Evolutionary conservation across 2,329 filamentous ascomycete species (phyloP), one percentile per base, ranked within the genome.

Genomic region (Microcera coccophila): DNA sequence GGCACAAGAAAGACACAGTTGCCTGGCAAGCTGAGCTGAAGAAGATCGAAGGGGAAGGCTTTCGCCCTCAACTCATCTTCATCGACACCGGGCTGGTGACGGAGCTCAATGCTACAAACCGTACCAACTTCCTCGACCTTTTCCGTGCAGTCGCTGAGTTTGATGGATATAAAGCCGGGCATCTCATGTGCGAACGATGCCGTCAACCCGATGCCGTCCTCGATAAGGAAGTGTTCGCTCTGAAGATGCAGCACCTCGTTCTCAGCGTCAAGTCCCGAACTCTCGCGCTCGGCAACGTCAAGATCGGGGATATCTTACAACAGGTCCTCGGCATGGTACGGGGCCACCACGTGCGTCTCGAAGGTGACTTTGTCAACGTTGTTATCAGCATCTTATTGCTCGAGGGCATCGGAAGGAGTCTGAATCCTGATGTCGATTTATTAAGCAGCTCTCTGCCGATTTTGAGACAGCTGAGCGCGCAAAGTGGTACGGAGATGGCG

Each of bases 331-430:
- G 77, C 45, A 96, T 98, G 90, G 93, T 98, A 21, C 81, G 93
- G 42, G 72, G 75, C 9, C 93, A 98, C 63, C 93, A 98, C 61
- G 93, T 98, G 4, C 79, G 93, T 8, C 78, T 98, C 38, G 93
- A 98, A 66, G 93, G 93, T 8, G 93, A 98, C 63, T 98, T 97
- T 62, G 90, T 98, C 62, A 98, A 98, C 61, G 93, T 98, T 4
- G 91, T 98, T 21, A 85, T 98, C 45, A 95, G 89, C 46, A 96
- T 97, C 40, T 71, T 98, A 24, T 75, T 98, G 2, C 75, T 98
- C 2, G 93, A 98, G 63, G 93, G 93, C 5, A 98, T 97, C 58
- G 93, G 93, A 0, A 79, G 93, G 48, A 88, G 76, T 45, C 69
- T 98, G 14, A 85, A 97, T 62, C 91, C 93, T 0, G 75, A 91